phyloP scores from a whole-genome alignment of 2,329 filamentous ascomycete species.

The Catunica adiposa region DNA sequence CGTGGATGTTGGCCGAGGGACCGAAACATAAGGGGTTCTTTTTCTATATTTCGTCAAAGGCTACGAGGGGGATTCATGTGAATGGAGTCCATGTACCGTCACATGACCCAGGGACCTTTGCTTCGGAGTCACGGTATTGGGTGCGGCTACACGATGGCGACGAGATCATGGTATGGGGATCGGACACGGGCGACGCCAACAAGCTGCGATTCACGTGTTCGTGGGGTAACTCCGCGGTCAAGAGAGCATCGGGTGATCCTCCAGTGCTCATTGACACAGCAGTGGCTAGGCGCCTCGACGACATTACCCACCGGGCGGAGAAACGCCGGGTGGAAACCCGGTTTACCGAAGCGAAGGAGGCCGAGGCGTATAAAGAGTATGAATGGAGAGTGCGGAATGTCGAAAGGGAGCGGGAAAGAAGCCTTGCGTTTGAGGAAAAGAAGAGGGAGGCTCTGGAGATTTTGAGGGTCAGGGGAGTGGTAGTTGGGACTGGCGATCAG shows the following conservation, averaged over 20 bases:
- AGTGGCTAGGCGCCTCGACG: conserved; percentile 32
- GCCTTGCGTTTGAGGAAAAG: conserved; percentile 31
- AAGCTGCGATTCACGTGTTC: conserved; percentile 36
- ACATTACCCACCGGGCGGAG: conserved; percentile 30
- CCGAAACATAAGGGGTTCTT: conserved; percentile 38
- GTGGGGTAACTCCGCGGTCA: conserved; percentile 36
- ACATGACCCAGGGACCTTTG: conserved; percentile 35
- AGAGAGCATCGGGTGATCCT: not conserved
- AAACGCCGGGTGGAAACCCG: conserved; percentile 26
- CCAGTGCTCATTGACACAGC: conserved; percentile 17
- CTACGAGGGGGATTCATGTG: conserved; percentile 56
- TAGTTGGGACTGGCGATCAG: conserved; percentile 11
- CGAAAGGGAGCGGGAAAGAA: conserved; percentile 32
- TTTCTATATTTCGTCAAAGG: conserved; percentile 66
- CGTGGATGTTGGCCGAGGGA: conserved; percentile 21
- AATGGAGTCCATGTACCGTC: conserved; percentile 53
- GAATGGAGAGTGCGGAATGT: conserved; percentile 26
- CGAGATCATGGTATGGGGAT: conserved; percentile 53
- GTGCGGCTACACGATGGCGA: conserved; percentile 64
- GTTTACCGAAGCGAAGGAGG: conserved; percentile 26
- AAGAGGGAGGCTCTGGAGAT: conserved; percentile 30
- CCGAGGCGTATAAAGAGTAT: conserved; percentile 30
- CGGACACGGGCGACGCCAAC: conserved; percentile 25
- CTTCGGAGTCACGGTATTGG: conserved; percentile 41
- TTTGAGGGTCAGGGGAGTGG: no score